A percentile compares a stretch with the other conserved stretches of the same genome.
phyloP scores from a whole-genome alignment of 768 basidiomycete species.

The Wakefieldia striispora region DNA sequence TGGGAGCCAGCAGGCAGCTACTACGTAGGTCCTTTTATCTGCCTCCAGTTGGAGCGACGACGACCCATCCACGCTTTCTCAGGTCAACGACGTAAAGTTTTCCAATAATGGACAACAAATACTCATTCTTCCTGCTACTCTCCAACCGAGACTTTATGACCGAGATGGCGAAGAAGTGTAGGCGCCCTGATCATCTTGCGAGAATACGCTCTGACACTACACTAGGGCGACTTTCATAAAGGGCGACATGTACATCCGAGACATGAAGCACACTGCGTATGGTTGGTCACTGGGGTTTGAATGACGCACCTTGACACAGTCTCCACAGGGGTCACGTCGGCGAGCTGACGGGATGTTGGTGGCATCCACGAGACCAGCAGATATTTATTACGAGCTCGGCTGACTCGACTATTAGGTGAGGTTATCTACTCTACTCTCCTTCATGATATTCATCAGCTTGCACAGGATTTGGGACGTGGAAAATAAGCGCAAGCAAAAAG shows the following conservation, averaged over 20 bases:
- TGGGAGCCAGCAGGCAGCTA: constrained; percentile 96
- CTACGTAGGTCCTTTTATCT: constrained; percentile 51
- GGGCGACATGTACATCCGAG: constrained; percentile 97
- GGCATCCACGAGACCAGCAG: constrained; percentile 87
- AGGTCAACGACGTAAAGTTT: constrained; percentile 92
- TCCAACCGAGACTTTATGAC: constrained; percentile 85
- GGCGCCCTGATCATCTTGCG: constrained; percentile 32
- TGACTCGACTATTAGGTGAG: constrained; percentile 91
- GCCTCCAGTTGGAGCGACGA: background rate
- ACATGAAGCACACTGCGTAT: constrained; percentile 98
- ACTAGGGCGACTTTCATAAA: constrained; percentile 78
- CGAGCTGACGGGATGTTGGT: constrained; percentile 84
- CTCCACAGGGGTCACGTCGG: constrained; percentile 83
- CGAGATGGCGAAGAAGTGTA: constrained; percentile 93
- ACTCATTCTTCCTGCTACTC: constrained; percentile 84
- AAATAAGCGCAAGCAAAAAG: constrained; percentile 90
- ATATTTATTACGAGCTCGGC: constrained; percentile 91
- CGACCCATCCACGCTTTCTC: constrained; percentile 1
- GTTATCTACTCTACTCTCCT: background rate
- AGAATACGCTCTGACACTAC: constrained; percentile 47
- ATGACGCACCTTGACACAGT: constrained; percentile 5
- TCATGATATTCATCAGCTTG: constrained; percentile 3
- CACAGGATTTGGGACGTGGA: constrained; percentile 91
- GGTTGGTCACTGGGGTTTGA: constrained; percentile 32
- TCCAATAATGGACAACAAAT: constrained; percentile 85